A percentile compares a stretch with the other conserved stretches of the same genome.
These are phyloP conservation scores for Rhizoclosmatium sp. DNA, from an alignment of 192 early-diverging fungal species.

Conservation along the genomic window DNA sequence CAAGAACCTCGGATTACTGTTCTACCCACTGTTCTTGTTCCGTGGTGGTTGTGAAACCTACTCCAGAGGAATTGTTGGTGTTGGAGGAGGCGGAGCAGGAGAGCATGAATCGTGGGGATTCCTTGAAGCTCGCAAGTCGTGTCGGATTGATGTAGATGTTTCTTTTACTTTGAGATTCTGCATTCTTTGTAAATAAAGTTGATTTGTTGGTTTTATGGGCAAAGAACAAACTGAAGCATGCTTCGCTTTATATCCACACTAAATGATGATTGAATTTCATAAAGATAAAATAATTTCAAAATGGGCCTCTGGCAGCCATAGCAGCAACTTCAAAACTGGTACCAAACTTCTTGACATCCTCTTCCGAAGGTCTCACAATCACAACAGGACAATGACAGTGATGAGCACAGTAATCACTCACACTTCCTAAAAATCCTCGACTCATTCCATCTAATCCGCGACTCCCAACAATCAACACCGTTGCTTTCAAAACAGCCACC, in stretches of 20 bases:
- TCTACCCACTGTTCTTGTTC: background rate
- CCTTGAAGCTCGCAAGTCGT: background rate
- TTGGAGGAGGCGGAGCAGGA: background rate
- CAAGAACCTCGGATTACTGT: background rate
- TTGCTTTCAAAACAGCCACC: conserved; percentile 54
- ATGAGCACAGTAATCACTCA: conserved; percentile 23
- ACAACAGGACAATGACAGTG: conserved; percentile 28
- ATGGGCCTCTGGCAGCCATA: too few species aligned
- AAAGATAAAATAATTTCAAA: too few species aligned
- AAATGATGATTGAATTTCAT: too few species aligned
- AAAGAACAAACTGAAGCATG: too few species aligned
- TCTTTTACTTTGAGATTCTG: too few species aligned
- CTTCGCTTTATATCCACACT: too few species aligned
- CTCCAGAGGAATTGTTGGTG: background rate
- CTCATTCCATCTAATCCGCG: conserved; percentile 58
- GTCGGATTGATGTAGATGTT: background rate
- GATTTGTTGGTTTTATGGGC: too few species aligned
- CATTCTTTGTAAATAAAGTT: too few species aligned
- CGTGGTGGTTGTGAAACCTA: conserved; percentile 1
- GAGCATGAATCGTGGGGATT: background rate
- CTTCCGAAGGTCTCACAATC: conserved; percentile 20
- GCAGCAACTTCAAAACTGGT: too few species aligned
- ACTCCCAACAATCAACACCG: conserved; percentile 59
- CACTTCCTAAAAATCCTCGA: conserved; percentile 21
- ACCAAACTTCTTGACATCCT: background rate